These are phyloP conservation scores for Flaveria robusta DNA, from an alignment of 129 eudicot species.

Conservation along the genomic window DNA sequence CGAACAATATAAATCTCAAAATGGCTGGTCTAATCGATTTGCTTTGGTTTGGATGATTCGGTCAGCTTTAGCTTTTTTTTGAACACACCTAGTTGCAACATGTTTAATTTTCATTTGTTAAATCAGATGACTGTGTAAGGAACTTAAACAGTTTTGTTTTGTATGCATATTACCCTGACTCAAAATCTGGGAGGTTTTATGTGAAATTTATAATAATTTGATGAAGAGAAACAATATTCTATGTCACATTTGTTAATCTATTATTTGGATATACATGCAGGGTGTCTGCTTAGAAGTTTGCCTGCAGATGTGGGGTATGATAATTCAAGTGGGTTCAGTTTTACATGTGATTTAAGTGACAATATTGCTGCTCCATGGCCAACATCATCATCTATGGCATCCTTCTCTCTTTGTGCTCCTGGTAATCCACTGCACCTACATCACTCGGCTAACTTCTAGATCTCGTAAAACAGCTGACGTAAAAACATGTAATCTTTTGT, in stretches of 20 bases:
- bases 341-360: constrained; percentile 87
- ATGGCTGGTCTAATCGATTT: not conserved
- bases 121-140: not conserved
- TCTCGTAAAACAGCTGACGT: not conserved
- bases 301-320: constrained; percentile 86
- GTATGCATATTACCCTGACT: not conserved
- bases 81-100: not conserved
- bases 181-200: not conserved
- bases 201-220: constrained; percentile 12
- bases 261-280: constrained; percentile 39
- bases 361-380: constrained; percentile 99
- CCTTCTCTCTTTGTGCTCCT: constrained; percentile 93
- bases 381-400: constrained; percentile 70
- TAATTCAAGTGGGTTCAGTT: constrained; percentile 79
- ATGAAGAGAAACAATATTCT: constrained; percentile 3
- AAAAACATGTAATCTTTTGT: not conserved
- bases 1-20: not conserved
- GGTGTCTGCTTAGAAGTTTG: constrained; percentile 86
- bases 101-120: not conserved
- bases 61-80: not conserved
- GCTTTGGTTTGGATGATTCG: not conserved
- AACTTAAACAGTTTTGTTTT: not conserved
- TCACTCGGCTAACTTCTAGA: not conserved
- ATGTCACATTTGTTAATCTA: not conserved
- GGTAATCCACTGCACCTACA: constrained; percentile 45